Conservation (phyloP, 1,139 yeast genomes). For the Suhomyces ambrosiae region DNA sequence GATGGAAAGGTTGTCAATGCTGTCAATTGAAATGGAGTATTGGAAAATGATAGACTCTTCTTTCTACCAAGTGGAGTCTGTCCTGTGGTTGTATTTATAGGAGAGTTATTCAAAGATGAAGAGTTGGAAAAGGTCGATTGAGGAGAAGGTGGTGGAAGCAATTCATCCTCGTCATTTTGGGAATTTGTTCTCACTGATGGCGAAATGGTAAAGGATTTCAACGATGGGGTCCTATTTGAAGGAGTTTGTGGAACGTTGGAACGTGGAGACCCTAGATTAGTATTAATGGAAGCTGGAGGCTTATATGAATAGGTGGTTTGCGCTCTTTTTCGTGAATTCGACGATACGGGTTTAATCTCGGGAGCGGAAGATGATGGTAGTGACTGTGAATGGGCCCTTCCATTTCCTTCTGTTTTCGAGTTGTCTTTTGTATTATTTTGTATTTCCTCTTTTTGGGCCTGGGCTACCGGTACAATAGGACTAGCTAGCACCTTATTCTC, state of each 20-base stretch:
- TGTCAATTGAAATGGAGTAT: constrained; percentile 9
- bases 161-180: constrained; percentile 5
- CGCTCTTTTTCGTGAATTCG: constrained; percentile 25
- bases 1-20: constrained; percentile 1
- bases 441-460: constrained; percentile 4
- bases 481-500: constrained; percentile 37
- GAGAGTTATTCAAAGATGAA: constrained; percentile 14
- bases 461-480: constrained; percentile 36
- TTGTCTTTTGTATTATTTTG: background rate
- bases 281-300: constrained; percentile 16
- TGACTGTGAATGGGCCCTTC: constrained; percentile 38
- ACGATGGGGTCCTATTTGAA: constrained; percentile 32
- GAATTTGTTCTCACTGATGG: constrained; percentile 30
- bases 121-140: constrained; percentile 21
- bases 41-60: constrained; percentile 12
- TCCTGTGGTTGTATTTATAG: constrained; percentile 8
- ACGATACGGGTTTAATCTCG: constrained; percentile 5
- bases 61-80: constrained; percentile 5
- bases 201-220: constrained; percentile 43
- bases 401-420: constrained; percentile 2
- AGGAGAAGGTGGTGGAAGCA: constrained; percentile 20
- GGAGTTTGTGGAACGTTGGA: constrained; percentile 14
- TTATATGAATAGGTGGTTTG: constrained; percentile 26
- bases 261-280: constrained; percentile 6
- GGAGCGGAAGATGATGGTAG: constrained; percentile 27